Percentiles rank a stretch among this genome's conserved stretches.
Conservation (phyloP, 495 filamentous ascomycete species). For the Penicillium psychrofluorescens region DNA sequence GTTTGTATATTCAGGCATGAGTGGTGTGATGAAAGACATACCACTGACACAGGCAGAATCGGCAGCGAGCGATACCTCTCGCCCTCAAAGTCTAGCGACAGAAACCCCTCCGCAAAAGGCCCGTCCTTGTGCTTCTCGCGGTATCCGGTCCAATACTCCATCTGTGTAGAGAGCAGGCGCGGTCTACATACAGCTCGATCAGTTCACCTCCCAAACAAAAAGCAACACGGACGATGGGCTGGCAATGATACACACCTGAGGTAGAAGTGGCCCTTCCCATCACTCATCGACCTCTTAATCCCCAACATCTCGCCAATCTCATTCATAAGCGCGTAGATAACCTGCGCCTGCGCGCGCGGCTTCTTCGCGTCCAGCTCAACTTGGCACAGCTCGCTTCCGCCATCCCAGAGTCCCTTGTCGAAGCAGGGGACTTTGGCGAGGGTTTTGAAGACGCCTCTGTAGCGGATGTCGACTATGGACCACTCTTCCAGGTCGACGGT, state of each 20-base stretch:
- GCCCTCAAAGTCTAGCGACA: constrained; percentile 14
- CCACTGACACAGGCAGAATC: constrained; percentile 14
- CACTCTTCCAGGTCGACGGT: constrained; percentile 13
- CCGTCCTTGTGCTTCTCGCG: constrained; percentile 17
- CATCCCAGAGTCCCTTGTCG: constrained; percentile 12
- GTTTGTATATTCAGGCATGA: no score
- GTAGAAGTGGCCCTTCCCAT: constrained; percentile 5
- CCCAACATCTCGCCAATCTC: constrained; percentile 15
- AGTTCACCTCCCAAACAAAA: no score
- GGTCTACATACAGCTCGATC: constrained; percentile 5
- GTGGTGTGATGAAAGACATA: not conserved
- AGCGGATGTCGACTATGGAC: constrained; percentile 22
- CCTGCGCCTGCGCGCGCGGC: constrained; percentile 14
- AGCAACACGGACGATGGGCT: no score
- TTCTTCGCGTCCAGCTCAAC: constrained; percentile 1
- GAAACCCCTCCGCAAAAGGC: constrained; percentile 11
- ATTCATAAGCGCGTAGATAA: constrained; percentile 23
- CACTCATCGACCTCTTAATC: constrained; percentile 7
- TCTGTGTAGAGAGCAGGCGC: constrained; percentile 5
- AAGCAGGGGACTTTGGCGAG: constrained; percentile 20
- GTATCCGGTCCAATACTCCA: constrained; percentile 29
- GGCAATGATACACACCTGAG: constrained; percentile 9
- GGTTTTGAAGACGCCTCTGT: constrained; percentile 20
- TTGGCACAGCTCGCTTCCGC: not conserved
- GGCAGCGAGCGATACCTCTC: not conserved